Percentiles rank a stretch among this genome's conserved stretches.
Conservation (phyloP, 2,329 filamentous ascomycete genomes). For the Fusarium multiceps region DNA sequence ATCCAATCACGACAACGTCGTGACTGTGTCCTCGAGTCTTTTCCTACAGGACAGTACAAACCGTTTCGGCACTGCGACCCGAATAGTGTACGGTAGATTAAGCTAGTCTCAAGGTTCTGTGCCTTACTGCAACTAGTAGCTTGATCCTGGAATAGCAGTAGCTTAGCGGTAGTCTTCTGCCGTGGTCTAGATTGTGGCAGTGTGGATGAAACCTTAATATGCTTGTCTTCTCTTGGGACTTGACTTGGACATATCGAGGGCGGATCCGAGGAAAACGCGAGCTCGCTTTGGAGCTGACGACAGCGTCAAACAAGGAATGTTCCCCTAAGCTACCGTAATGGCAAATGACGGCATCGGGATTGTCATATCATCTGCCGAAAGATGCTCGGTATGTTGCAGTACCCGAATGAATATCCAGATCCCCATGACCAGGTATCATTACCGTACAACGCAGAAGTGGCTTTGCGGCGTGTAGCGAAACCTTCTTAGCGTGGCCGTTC, state of each 20-base stretch:
- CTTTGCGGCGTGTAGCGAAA: slow-evolving; percentile 24
- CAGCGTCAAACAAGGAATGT: neutral
- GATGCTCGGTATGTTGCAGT: neutral
- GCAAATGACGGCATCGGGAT: slow-evolving; percentile 22
- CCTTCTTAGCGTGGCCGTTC: neutral
- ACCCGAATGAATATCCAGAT: neutral
- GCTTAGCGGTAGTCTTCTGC: neutral
- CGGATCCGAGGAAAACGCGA: slow-evolving; percentile 18
- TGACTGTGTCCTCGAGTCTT: neutral
- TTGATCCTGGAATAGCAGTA: neutral
- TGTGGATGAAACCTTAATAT: slow-evolving; percentile 33
- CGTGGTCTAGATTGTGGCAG: slow-evolving; percentile 21
- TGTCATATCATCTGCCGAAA: slow-evolving; percentile 32
- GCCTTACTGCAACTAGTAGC: neutral
- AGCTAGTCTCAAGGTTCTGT: neutral
- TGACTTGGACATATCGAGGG: slow-evolving; percentile 13
- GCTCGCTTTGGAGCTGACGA: slow-evolving; percentile 1
- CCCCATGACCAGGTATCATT: neutral
- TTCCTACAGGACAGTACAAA: neutral
- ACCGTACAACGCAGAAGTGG: slow-evolving; percentile 11
- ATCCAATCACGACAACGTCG: slow-evolving; percentile 9
- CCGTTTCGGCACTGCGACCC: slow-evolving; percentile 6
- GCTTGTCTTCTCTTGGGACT: slow-evolving; percentile 12
- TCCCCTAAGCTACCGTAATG: neutral
- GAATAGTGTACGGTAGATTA: neutral